Evolutionary conservation across 176 grass and related monocot species (phyloP).

Genomic region (Avena sativa): DNA sequence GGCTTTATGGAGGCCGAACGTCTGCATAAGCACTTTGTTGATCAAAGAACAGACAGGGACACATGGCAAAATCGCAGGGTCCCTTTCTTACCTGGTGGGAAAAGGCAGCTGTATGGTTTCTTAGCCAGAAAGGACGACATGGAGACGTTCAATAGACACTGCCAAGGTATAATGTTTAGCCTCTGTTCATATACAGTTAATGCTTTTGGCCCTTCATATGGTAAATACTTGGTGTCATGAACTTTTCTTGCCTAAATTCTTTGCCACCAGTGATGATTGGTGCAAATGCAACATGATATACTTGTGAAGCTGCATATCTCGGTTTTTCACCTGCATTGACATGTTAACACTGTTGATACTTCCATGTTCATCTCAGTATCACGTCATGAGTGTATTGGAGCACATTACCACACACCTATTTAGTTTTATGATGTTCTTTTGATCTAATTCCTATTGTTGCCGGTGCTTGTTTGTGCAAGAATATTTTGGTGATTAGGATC

Average conservation of each 20-base stretch:
- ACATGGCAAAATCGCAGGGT: constrained; percentile 60
- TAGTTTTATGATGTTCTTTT: constrained; percentile 33
- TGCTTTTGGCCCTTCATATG: constrained; percentile 16
- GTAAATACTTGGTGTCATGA: constrained; percentile 35
- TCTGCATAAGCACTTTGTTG: constrained; percentile 77
- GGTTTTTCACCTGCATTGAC: background rate
- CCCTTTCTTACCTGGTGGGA: constrained; percentile 75
- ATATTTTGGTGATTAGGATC: background rate
- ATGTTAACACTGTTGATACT: constrained; percentile 1
- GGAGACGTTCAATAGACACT: constrained; percentile 82
- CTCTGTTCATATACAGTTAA: constrained; percentile 10
- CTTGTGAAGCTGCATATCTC: background rate
- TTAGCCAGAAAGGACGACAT: constrained; percentile 84
- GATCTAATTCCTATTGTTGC: background rate
- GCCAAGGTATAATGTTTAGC: constrained; percentile 64
- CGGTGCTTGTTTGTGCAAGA: background rate
- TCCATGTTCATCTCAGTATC: constrained; percentile 1
- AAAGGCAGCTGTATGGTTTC: constrained; percentile 84
- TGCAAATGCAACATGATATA: constrained; percentile 19
- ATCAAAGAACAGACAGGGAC: constrained; percentile 71
- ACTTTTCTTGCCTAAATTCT: constrained; percentile 9
- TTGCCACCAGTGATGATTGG: constrained; percentile 1
- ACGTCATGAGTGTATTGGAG: constrained; percentile 19
- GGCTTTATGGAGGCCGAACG: constrained; percentile 89
- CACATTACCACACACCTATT: background rate